A percentile compares a stretch with the other conserved stretches of the same genome.
Evolutionary conservation across 257 asterid species (phyloP).

Genomic region (Scutellaria baicalensis): DNA sequence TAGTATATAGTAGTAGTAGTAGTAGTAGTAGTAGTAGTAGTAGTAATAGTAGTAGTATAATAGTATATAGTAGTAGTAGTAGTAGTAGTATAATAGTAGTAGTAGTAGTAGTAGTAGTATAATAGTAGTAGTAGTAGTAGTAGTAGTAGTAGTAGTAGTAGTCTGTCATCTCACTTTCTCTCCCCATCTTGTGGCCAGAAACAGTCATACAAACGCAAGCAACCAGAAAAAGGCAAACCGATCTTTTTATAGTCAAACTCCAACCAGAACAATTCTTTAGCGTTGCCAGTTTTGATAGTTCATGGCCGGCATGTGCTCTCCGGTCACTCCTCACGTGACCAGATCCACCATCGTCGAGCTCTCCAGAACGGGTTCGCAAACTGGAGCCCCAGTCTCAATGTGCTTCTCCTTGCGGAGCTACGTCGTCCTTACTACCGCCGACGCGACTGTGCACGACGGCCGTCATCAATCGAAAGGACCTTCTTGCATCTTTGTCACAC

Average conservation of each 20-base stretch:
- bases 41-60: no score
- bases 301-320: slow-evolving; percentile 77
- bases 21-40: no score
- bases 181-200: slow-evolving; percentile 16
- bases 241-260: background rate
- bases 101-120: no score
- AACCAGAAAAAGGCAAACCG: background rate
- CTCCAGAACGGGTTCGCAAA: slow-evolving; percentile 28
- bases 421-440: slow-evolving; percentile 29
- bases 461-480: slow-evolving; percentile 55
- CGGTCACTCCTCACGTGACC: slow-evolving; percentile 40
- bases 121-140: no score
- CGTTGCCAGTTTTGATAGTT: slow-evolving; percentile 11
- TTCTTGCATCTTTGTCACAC: slow-evolving; percentile 88
- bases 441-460: slow-evolving; percentile 25
- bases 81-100: no score
- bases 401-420: slow-evolving; percentile 48
- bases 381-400: slow-evolving; percentile 39
- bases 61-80: no score
- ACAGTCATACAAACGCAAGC: background rate
- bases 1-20: no score
- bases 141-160: no score
- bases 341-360: slow-evolving; percentile 36
- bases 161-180: slow-evolving; percentile 4
- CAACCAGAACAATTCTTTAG: background rate